Percentiles rank a stretch among this genome's conserved stretches.
Conservation (phyloP, 2,329 filamentous ascomycete species). For the Aspergillus sojae region DNA sequence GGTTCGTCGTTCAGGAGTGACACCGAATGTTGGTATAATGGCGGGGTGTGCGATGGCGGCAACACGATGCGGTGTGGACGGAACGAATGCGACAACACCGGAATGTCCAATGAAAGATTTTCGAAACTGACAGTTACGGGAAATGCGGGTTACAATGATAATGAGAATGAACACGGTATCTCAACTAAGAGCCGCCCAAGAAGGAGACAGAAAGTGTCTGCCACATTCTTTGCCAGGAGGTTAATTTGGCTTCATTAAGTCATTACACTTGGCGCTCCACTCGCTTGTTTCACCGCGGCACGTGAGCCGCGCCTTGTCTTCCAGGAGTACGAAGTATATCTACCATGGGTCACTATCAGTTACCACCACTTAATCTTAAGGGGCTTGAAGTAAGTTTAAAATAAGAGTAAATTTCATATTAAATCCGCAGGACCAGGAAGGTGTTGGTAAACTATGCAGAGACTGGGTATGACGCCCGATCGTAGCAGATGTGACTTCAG, state of each 20-base stretch:
- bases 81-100: slow-evolving; percentile 6
- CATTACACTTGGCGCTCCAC: slow-evolving; percentile 7
- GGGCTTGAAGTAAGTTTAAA: neutral
- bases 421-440: slow-evolving; percentile 7
- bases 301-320: slow-evolving; percentile 5
- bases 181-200: neutral
- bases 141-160: neutral
- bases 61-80: slow-evolving; percentile 2
- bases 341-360: neutral
- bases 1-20: slow-evolving; percentile 1
- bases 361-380: neutral
- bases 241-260: slow-evolving; percentile 9
- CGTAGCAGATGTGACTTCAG: slow-evolving; percentile 24
- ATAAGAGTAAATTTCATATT: slow-evolving; percentile 7
- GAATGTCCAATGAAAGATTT: neutral
- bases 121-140: neutral
- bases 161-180: neutral
- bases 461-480: slow-evolving; percentile 39
- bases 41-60: neutral
- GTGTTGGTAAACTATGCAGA: slow-evolving; percentile 29
- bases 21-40: slow-evolving; percentile 4
- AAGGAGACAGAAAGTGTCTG: neutral
- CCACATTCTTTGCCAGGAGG: neutral
- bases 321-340: neutral
- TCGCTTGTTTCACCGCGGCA: slow-evolving; percentile 8